Percentiles rank a stretch among this genome's conserved stretches.
phyloP scores from a whole-genome alignment of 768 basidiomycete genomes.

The Leccinum obscurum region DNA sequence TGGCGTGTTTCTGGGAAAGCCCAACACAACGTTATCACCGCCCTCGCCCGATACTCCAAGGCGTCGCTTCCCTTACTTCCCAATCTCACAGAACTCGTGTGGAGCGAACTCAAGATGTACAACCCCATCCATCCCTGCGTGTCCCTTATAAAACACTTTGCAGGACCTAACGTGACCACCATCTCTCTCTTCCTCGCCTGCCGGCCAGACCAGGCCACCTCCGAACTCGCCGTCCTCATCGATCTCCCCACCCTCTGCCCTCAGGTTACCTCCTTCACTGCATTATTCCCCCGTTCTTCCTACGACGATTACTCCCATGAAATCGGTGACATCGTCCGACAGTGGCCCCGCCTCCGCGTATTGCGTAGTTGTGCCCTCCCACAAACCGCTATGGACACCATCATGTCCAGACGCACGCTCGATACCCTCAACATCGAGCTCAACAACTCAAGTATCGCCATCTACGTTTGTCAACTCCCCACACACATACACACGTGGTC shows the following conservation, averaged over 20 bases:
- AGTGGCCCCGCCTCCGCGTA: constrained; percentile 20
- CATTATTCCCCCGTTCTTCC: constrained; percentile 27
- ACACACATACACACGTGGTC: constrained; percentile 21
- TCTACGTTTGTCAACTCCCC: constrained; percentile 23
- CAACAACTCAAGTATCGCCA: constrained; percentile 23
- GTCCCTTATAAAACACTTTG: constrained; percentile 28
- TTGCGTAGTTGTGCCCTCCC: constrained; percentile 23
- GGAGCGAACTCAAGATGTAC: constrained; percentile 27
- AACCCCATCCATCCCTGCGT: constrained; percentile 24
- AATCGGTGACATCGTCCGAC: constrained; percentile 25
- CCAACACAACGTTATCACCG: constrained; percentile 19
- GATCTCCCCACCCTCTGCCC: constrained; percentile 24
- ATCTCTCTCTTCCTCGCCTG: constrained; percentile 25
- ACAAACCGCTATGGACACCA: constrained; percentile 22
- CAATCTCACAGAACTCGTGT: constrained; percentile 25
- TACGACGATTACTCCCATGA: constrained; percentile 28
- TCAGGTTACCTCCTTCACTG: constrained; percentile 28
- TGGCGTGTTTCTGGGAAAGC: constrained; percentile 17
- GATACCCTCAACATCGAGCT: constrained; percentile 28
- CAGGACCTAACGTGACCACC: constrained; percentile 18
- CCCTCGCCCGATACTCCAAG: constrained; percentile 15
- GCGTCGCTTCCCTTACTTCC: constrained; percentile 26
- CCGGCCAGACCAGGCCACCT: constrained; percentile 25
- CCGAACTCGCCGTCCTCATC: constrained; percentile 23
- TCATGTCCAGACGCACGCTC: constrained; percentile 12